Evolutionary conservation across 1,284 basidiomycete species (phyloP), one percentile per base, ranked within the genome.

Genomic region (Vanrija sp.): DNA sequence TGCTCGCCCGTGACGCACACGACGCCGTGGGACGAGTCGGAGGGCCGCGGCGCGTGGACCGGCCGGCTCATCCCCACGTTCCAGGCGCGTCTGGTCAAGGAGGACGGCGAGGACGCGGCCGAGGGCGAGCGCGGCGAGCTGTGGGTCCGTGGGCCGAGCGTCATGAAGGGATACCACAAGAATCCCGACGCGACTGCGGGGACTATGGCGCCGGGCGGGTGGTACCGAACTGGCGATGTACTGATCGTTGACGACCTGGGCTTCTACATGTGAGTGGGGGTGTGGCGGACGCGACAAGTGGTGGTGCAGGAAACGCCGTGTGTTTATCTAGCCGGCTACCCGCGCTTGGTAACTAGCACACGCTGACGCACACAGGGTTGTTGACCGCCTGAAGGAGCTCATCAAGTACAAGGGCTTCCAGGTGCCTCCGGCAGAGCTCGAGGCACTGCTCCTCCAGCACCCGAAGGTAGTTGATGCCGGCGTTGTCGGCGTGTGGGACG

Each of bases 221-320:
- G 87, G 87, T 86, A 89, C 79, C 89, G 88, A 79, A 92, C 88
- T 0, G 89, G 89, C 0, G 89, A 92, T 70, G 82, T 91, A 44
- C 85, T 82, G 0, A 73, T 81, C 14, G 71, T 81, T 6, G 86
- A 88, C 60, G 64, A 74, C 3, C 83, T 88, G 2, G 89, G 88
- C 7, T 77, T 73, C 58, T 78, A 43, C 26, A 43, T 51, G 84
- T 84, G 63, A 69, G 88, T 39, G 14, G 12, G n/a, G 9, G 28
- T 16, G 10, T 12, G 63, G 49, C 21, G 21, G 21, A 23, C 21
- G 5, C 21, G 21, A 23, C 5, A 23, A 23, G 21, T 23, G 21
- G 21, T 23, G 3, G 21, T 23, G n/a, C n/a, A n/a, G n/a, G n/a
- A n/a, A n/a, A n/a, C n/a, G n/a, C n/a, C n/a, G 3, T 23, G 5